A percentile compares a stretch with the other conserved stretches of the same genome.
phyloP scores from a whole-genome alignment of 257 asterid species.

The Linderniella brevidens region DNA sequence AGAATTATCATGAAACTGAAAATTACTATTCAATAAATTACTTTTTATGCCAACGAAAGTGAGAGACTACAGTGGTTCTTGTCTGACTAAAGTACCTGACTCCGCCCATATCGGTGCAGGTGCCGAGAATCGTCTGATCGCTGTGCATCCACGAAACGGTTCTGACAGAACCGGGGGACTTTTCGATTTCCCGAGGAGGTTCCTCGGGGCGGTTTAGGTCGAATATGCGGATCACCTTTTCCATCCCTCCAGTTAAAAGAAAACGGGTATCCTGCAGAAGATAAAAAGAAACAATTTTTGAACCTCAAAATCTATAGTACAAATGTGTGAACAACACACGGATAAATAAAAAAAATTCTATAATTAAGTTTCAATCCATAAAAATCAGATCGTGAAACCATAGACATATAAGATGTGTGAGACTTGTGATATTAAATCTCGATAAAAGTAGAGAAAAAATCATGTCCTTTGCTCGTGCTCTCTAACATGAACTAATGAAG shows the following conservation, averaged over 20 bases:
- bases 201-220: constrained; percentile 52
- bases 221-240: constrained; percentile 44
- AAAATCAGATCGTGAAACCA: too few relatives aligned
- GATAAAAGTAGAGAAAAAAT: too few relatives aligned
- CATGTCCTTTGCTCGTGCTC: too few relatives aligned
- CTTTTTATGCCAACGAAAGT: neutral
- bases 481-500: too few relatives aligned
- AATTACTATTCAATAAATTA: too few relatives aligned
- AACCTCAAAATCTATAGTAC: neutral
- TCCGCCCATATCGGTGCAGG: constrained; percentile 53
- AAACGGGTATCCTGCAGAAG: constrained; percentile 43
- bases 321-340: too few relatives aligned
- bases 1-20: neutral
- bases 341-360: neutral
- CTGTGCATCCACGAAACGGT: constrained; percentile 58
- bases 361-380: neutral
- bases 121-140: constrained; percentile 52
- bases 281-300: neutral
- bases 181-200: constrained; percentile 50
- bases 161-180: constrained; percentile 57
- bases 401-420: too few relatives aligned
- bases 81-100: constrained; percentile 28
- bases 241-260: constrained; percentile 58
- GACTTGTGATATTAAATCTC: too few relatives aligned
- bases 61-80: neutral